Percentiles rank a stretch among this genome's conserved stretches.
Conservation (phyloP, 2,329 filamentous ascomycete genomes). For the Venturia pyrina region DNA sequence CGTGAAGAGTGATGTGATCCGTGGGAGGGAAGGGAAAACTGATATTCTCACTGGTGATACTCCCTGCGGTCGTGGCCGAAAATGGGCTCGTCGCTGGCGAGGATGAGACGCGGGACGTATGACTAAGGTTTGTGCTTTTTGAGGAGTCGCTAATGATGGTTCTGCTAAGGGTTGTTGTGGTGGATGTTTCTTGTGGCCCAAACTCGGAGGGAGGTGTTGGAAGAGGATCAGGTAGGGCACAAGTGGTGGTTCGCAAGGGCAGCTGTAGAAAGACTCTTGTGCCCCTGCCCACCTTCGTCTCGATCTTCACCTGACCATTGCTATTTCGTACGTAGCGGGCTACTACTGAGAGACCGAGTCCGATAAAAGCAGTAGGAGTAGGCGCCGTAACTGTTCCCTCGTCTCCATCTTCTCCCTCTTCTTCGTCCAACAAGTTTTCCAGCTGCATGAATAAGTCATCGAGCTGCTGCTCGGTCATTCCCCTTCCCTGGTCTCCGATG, state of each 20-base stretch:
- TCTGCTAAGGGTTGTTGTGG: background rate
- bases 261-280: background rate
- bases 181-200: background rate
- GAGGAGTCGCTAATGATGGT: background rate
- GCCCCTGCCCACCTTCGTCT: background rate
- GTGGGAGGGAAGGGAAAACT: background rate
- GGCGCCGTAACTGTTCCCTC: background rate
- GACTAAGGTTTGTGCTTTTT: background rate
- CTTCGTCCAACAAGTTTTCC: background rate
- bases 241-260: background rate
- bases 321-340: background rate
- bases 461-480: background rate
- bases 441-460: background rate
- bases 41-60: background rate
- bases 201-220: background rate
- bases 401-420: background rate
- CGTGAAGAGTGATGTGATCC: background rate
- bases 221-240: background rate
- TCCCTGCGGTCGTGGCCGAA: background rate
- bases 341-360: background rate
- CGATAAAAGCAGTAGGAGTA: background rate
- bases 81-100: background rate
- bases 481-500: background rate
- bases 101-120: background rate
- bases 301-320: background rate